These are phyloP conservation scores for Austroboletus niveus DNA, from an alignment of 1,284 basidiomycete species.

Conservation along the genomic window DNA sequence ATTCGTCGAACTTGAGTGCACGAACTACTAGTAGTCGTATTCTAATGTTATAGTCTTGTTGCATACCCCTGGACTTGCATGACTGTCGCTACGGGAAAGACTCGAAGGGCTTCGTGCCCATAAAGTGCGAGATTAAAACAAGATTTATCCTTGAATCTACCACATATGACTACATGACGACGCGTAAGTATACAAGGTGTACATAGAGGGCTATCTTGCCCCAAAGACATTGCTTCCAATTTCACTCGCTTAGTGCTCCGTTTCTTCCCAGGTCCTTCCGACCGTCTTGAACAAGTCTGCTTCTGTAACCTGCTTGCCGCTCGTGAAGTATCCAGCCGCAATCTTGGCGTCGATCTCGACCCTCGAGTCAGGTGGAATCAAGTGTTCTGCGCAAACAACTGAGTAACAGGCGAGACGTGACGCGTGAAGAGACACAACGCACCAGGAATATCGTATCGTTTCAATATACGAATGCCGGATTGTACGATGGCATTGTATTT, in stretches of 20 bases:
- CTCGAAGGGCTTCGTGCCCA: no score
- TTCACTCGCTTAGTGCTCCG: conserved; percentile 51
- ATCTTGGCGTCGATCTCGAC: conserved; percentile 98
- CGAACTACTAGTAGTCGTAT: no score
- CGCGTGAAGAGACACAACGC: conserved; percentile 18
- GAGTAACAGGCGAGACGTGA: neutral
- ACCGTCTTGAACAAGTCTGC: conserved; percentile 83
- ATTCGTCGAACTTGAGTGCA: no score
- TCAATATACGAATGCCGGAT: conserved; percentile 82
- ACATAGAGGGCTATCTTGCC: neutral
- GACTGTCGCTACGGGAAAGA: no score
- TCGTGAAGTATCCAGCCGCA: conserved; percentile 87
- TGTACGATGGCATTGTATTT: conserved; percentile 93
- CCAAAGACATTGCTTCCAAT: neutral
- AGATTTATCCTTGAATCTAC: neutral
- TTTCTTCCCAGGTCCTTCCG: conserved; percentile 87
- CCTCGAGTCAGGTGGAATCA: conserved; percentile 88
- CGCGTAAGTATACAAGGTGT: neutral
- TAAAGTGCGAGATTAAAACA: neutral
- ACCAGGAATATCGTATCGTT: conserved; percentile 84
- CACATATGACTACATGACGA: neutral
- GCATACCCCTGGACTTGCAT: no score
- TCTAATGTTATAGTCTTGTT: no score
- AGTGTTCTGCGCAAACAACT: conserved; percentile 49
- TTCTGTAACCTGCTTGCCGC: conserved; percentile 72